Evolutionary conservation across 2,329 filamentous ascomycete species (phyloP).

Genomic region (Ophiostoma populinum): DNA sequence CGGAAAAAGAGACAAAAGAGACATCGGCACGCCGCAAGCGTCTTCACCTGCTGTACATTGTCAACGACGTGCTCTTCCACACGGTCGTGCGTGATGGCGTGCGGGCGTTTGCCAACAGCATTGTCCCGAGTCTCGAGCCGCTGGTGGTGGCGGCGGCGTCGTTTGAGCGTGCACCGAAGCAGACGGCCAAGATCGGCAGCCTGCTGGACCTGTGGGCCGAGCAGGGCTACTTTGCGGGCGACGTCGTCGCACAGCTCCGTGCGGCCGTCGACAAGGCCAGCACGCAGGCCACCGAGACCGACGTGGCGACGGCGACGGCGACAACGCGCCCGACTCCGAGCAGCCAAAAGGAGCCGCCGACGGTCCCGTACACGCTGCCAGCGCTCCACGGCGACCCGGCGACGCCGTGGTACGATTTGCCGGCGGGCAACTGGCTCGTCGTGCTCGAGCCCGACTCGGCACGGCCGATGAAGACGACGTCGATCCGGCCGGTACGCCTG

Average conservation of each 20-base stretch:
- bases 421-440: slow-evolving; percentile 65
- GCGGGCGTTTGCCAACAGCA: slow-evolving; percentile 32
- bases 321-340: neutral
- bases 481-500: slow-evolving; percentile 57
- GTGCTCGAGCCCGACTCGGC: slow-evolving; percentile 62
- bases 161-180: slow-evolving; percentile 44
- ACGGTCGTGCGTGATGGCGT: slow-evolving; percentile 33
- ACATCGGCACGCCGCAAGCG: slow-evolving; percentile 42
- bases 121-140: slow-evolving; percentile 43
- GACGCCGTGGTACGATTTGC: slow-evolving; percentile 64
- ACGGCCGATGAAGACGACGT: slow-evolving; percentile 51
- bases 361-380: slow-evolving; percentile 54
- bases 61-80: slow-evolving; percentile 66
- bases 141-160: slow-evolving; percentile 41
- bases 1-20: slow-evolving; percentile 11
- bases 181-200: slow-evolving; percentile 44
- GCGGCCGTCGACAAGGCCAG: slow-evolving; percentile 29
- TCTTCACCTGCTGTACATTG: slow-evolving; percentile 59
- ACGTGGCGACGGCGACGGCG: slow-evolving; percentile 15
- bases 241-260: slow-evolving; percentile 39
- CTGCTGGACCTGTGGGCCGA: slow-evolving; percentile 57
- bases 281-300: neutral
- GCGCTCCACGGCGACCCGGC: slow-evolving; percentile 58
- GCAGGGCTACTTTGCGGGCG: slow-evolving; percentile 38
- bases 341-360: too few relatives aligned